phyloP scores from a whole-genome alignment of 768 basidiomycete genomes.

The Lentinula sp. region DNA sequence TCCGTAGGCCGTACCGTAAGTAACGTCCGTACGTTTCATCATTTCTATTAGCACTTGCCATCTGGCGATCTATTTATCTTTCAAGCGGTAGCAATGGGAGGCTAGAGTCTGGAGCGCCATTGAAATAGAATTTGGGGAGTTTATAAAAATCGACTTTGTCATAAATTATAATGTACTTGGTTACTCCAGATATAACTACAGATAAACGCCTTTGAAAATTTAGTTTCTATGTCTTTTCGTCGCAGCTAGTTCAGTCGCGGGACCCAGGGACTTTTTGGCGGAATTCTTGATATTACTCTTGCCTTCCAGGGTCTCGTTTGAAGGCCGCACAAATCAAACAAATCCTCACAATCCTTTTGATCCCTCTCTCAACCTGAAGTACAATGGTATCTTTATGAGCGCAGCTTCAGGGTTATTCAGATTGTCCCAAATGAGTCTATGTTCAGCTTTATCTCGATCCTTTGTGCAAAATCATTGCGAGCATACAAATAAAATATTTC shows the following conservation, averaged over 20 bases:
- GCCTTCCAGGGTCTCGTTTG: not conserved
- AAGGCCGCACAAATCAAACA: not conserved
- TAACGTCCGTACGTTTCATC: not conserved
- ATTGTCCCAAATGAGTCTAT: not conserved
- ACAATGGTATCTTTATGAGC: not conserved
- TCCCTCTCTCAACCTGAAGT: not conserved
- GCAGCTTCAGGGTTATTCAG: not conserved
- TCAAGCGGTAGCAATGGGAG: conserved; percentile 4
- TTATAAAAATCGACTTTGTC: not conserved
- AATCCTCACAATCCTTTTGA: not conserved
- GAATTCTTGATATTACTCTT: not conserved
- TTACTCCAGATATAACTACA: not conserved
- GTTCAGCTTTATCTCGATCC: too few species aligned
- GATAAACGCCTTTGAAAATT: not conserved
- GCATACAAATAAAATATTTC: too few species aligned
- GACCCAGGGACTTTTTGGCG: not conserved
- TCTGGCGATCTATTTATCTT: not conserved
- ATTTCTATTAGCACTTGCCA: not conserved
- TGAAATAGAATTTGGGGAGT: not conserved
- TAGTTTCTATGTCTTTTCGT: not conserved
- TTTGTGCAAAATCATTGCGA: too few species aligned
- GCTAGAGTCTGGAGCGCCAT: not conserved
- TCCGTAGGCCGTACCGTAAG: not conserved
- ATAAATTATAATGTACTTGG: not conserved
- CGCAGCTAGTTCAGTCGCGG: not conserved